Evolutionary conservation across 345 rosid species (phyloP).

Genomic region (Gossypium bickii): DNA sequence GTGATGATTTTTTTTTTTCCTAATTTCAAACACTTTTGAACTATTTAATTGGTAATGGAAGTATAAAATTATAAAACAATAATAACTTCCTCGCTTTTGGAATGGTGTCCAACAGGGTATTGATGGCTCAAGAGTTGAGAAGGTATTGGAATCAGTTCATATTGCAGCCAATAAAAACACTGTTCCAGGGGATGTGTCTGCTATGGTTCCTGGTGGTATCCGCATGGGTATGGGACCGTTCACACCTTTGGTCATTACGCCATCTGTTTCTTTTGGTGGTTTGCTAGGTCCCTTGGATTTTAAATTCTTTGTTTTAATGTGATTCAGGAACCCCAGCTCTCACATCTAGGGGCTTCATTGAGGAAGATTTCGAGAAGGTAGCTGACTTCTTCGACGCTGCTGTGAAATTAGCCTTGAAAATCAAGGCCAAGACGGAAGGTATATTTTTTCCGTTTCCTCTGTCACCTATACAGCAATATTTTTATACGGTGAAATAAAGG

Average conservation of each 20-base stretch:
- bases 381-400: constrained; percentile 87
- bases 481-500: background rate
- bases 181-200: constrained; percentile 95
- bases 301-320: constrained; percentile 15
- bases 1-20: background rate
- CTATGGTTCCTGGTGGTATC: constrained; percentile 98
- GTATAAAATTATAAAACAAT: constrained; percentile 1
- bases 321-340: constrained; percentile 89
- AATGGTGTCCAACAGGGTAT: constrained; percentile 50
- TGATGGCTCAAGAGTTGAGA: constrained; percentile 95
- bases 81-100: background rate
- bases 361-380: constrained; percentile 84
- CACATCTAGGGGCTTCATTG: constrained; percentile 87
- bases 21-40: background rate
- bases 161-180: constrained; percentile 94
- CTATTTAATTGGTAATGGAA: background rate
- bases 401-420: constrained; percentile 71
- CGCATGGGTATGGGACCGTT: constrained; percentile 67
- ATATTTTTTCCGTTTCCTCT: background rate
- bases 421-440: constrained; percentile 75
- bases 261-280: constrained; percentile 7
- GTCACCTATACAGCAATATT: background rate
- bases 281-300: background rate
- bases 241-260: constrained; percentile 5
- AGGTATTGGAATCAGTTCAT: constrained; percentile 81